Evolutionary conservation across 768 basidiomycete genomes (phyloP).

Genomic region (Boletus tomentosulus): DNA sequence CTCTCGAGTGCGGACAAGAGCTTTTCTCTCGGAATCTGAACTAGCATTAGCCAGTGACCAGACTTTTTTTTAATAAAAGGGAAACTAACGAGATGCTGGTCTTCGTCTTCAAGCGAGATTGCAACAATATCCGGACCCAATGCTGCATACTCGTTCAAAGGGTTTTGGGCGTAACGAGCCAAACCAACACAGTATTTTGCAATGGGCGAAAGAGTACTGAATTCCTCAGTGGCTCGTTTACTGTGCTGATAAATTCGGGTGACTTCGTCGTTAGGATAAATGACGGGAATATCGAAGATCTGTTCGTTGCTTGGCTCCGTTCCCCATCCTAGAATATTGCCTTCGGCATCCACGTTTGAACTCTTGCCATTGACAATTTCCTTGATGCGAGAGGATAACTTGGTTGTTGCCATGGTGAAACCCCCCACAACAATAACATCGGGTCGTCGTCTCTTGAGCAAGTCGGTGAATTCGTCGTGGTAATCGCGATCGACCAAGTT

Average conservation of each 20-base stretch:
- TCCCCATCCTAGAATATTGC: conserved; percentile 22
- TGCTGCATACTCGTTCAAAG: conserved; percentile 90
- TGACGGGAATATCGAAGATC: conserved; percentile 61
- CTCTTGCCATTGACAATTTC: conserved; percentile 40
- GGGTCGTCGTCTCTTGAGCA: conserved; percentile 79
- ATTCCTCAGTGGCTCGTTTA: conserved; percentile 79
- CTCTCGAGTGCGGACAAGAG: conserved; percentile 78
- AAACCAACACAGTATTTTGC: conserved; percentile 93
- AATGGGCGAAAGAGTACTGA: conserved; percentile 67
- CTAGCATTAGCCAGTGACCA: conserved; percentile 3
- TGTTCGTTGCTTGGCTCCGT: conserved; percentile 37
- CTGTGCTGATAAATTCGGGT: conserved; percentile 94
- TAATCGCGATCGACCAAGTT: conserved; percentile 72
- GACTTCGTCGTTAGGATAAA: conserved; percentile 86
- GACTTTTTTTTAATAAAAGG: neutral
- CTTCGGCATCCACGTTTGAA: conserved; percentile 22
- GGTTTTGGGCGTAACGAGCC: conserved; percentile 90
- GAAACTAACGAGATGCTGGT: conserved; percentile 73
- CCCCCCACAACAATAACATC: conserved; percentile 89
- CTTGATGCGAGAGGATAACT: conserved; percentile 62
- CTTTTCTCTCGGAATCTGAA: conserved; percentile 84
- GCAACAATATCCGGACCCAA: conserved; percentile 81
- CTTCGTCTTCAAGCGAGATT: conserved; percentile 79
- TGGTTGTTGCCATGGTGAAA: conserved; percentile 76
- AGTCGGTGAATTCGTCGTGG: conserved; percentile 70